These are phyloP conservation scores for Penicillium arizonense DNA, from an alignment of 495 filamentous ascomycete genomes.

Conservation along the genomic window DNA sequence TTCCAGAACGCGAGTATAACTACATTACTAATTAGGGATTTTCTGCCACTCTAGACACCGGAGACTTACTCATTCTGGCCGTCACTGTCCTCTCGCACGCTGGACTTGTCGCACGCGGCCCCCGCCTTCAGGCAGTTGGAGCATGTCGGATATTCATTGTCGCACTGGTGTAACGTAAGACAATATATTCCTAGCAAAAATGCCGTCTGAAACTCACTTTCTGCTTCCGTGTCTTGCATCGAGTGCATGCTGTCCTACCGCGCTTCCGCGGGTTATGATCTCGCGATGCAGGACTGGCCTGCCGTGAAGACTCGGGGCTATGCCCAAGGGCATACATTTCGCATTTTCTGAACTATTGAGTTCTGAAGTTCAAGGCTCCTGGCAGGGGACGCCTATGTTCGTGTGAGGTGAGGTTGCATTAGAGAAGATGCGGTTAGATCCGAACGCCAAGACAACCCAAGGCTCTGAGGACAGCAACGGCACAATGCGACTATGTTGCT, in stretches of 20 bases:
- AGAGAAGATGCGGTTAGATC: conserved; percentile 2
- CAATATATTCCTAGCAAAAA: neutral
- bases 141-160: conserved; percentile 46
- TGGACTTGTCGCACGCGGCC: conserved; percentile 46
- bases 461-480: too few relatives aligned
- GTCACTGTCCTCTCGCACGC: conserved; percentile 42
- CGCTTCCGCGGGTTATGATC: conserved; percentile 50
- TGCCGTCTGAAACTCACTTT: conserved; percentile 24
- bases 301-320: conserved; percentile 18
- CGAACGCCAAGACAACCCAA: conserved; percentile 5
- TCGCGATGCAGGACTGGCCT: conserved; percentile 22
- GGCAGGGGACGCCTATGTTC: neutral
- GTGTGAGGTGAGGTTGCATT: neutral
- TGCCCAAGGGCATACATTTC: conserved; percentile 18
- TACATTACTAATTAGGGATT: conserved; percentile 8
- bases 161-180: conserved; percentile 26
- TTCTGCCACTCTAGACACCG: neutral
- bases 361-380: neutral
- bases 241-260: conserved; percentile 49
- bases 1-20: conserved; percentile 48
- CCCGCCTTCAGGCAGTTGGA: conserved; percentile 52
- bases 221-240: conserved; percentile 53
- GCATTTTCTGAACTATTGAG: conserved; percentile 7
- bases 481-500: too few relatives aligned
- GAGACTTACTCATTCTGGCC: conserved; percentile 39